Percentiles rank a stretch among this genome's conserved stretches.
These are phyloP conservation scores for Orbilia javanica DNA, from an alignment of 2,329 filamentous ascomycete species.

Conservation along the genomic window DNA sequence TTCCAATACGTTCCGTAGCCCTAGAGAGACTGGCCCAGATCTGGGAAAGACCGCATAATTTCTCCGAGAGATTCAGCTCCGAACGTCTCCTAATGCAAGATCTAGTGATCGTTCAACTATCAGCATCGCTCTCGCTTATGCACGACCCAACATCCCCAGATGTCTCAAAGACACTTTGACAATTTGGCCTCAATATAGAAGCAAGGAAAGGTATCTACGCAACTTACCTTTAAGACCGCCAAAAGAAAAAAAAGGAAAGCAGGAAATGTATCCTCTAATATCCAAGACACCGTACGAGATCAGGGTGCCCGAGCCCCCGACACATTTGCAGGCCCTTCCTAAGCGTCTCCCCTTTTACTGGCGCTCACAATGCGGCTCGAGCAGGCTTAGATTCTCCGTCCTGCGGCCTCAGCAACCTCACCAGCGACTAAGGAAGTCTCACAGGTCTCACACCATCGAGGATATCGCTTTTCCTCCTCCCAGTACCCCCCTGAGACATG, in stretches of 20 bases:
- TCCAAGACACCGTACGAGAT: constrained; percentile 12
- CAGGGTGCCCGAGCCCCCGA: constrained; percentile 7
- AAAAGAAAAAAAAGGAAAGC: not conserved
- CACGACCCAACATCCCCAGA: constrained; percentile 7
- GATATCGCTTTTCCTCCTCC: not conserved
- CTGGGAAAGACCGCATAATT: constrained; percentile 10
- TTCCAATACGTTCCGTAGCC: not conserved
- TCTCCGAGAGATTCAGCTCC: constrained; percentile 45
- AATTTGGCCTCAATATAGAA: constrained; percentile 21
- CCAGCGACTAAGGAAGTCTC: not conserved
- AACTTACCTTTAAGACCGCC: constrained; percentile 6
- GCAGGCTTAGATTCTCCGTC: constrained; percentile 13
- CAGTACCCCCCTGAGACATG: not conserved
- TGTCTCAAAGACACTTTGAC: constrained; percentile 27
- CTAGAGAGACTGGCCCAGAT: constrained; percentile 9
- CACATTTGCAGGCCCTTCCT: constrained; percentile 8
- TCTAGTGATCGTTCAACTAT: constrained; percentile 34
- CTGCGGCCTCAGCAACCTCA: not conserved
- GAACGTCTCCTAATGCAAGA: constrained; percentile 9
- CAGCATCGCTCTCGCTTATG: constrained; percentile 36
- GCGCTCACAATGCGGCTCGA: constrained; percentile 23
- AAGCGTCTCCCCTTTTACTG: not conserved
- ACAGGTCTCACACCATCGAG: not conserved
- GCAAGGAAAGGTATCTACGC: not conserved
- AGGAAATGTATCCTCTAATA: not conserved